These are phyloP conservation scores for Stellera chamaejasme DNA, from an alignment of 345 rosid genomes.

Conservation along the genomic window DNA sequence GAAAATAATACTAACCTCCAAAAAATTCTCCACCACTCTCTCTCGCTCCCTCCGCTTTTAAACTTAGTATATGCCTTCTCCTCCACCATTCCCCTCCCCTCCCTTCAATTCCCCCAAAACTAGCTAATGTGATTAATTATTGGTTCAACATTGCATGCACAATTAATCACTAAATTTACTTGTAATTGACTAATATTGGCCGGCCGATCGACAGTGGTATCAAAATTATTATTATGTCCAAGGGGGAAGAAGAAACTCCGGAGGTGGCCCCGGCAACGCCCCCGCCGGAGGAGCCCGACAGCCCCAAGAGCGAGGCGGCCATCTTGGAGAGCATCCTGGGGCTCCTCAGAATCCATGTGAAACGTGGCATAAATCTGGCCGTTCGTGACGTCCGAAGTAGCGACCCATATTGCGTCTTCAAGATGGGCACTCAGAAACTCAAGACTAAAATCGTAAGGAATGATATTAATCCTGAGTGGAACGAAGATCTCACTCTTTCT, in stretches of 20 bases:
- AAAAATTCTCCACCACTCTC: too few species aligned
- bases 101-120: too few species aligned
- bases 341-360: slow-evolving; percentile 63
- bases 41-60: too few species aligned
- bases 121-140: too few species aligned
- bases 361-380: slow-evolving; percentile 84
- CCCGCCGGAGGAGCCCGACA: background rate
- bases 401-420: slow-evolving; percentile 85
- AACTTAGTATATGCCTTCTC: too few species aligned
- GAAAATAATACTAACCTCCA: too few species aligned
- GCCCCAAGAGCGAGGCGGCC: slow-evolving; percentile 11
- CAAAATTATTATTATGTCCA: background rate
- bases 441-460: slow-evolving; percentile 81
- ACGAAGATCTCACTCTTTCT: slow-evolving; percentile 87
- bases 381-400: slow-evolving; percentile 89
- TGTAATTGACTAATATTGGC: too few species aligned
- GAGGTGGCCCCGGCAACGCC: background rate
- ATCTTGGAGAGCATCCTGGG: slow-evolving; percentile 70
- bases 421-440: slow-evolving; percentile 78
- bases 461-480: slow-evolving; percentile 88
- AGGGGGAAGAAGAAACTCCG: background rate
- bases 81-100: too few species aligned
- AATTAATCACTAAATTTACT: too few species aligned
- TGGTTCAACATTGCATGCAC: too few species aligned
- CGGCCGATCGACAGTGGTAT: too few species aligned